A percentile compares a stretch with the other conserved stretches of the same genome.
These are phyloP conservation scores for Ammopiptanthus mongolicus DNA, from an alignment of 306 rosid species.

Conservation along the genomic window DNA sequence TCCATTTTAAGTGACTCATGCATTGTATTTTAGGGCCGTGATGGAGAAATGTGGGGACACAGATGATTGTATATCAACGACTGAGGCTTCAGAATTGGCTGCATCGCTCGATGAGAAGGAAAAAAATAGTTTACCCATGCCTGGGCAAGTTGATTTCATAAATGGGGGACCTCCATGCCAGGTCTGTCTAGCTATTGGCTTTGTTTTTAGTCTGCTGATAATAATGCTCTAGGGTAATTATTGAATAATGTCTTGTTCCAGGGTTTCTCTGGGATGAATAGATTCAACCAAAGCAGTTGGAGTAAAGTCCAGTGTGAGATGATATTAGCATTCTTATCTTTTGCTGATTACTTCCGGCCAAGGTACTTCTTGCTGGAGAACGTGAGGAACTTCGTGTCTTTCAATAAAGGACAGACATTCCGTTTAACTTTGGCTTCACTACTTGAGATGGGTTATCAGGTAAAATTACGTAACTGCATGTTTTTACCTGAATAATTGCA, in stretches of 20 bases:
- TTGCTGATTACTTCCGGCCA: conserved; percentile 95
- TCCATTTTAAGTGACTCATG: neutral
- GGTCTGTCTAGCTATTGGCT: conserved; percentile 32
- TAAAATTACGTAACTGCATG: conserved; percentile 24
- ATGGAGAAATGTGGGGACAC: conserved; percentile 86
- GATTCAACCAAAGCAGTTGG: conserved; percentile 89
- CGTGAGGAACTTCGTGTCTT: conserved; percentile 91
- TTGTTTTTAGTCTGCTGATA: neutral
- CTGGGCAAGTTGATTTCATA: conserved; percentile 93
- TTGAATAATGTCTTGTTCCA: conserved; percentile 25
- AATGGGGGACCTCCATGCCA: conserved; percentile 99
- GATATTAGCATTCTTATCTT: conserved; percentile 92
- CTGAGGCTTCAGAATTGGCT: conserved; percentile 81
- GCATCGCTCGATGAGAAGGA: conserved; percentile 50
- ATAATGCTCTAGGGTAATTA: neutral
- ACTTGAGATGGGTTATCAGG: conserved; percentile 99
- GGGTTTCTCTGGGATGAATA: conserved; percentile 99
- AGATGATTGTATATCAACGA: conserved; percentile 82
- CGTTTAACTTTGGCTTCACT: conserved; percentile 85
- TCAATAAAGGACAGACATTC: conserved; percentile 92
- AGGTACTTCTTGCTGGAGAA: conserved; percentile 91
- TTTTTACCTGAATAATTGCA: neutral
- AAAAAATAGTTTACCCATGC: conserved; percentile 60
- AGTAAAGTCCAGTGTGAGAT: conserved; percentile 98
- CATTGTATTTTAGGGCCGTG: conserved; percentile 61